A percentile compares a stretch with the other conserved stretches of the same genome.
Conservation (phyloP, 345 rosid genomes). For the Turritis glabra region DNA sequence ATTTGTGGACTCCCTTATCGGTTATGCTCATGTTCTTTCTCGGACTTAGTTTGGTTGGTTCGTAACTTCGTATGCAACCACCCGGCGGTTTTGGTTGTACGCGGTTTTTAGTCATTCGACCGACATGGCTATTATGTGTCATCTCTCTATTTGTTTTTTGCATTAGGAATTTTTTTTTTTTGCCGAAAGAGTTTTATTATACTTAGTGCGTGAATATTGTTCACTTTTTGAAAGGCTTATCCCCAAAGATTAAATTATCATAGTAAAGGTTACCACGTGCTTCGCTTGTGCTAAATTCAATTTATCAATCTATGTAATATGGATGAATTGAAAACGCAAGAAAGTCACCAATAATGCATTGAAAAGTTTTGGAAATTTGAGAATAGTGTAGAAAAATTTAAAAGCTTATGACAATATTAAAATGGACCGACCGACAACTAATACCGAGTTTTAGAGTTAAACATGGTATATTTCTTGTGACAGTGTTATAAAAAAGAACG, state of each 20-base stretch:
- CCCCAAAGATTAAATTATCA: not conserved
- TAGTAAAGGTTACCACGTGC: not conserved
- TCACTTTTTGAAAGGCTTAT: not conserved
- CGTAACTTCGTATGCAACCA: not conserved
- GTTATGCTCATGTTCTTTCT: not conserved
- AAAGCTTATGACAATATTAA: not conserved
- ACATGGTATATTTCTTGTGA: not conserved
- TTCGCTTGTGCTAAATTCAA: not conserved
- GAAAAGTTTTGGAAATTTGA: not conserved
- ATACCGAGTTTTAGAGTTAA: not conserved
- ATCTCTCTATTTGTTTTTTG: not conserved
- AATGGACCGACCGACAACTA: not conserved
- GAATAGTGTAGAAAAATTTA: not conserved
- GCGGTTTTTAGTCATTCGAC: not conserved
- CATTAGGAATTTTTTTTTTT: not conserved
- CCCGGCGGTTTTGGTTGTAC: no score
- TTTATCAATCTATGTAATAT: not conserved
- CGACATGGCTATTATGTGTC: not conserved
- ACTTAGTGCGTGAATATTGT: not conserved
- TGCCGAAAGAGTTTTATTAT: not conserved
- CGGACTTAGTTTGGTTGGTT: not conserved
- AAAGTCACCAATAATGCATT: constrained; percentile 14
- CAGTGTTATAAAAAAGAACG: not conserved
- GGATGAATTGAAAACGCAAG: constrained; percentile 3
- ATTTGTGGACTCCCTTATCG: not conserved